Percentiles rank a stretch among this genome's conserved stretches.
phyloP scores from a whole-genome alignment of 1,284 basidiomycete genomes.

The Leucoagaricus sp. region DNA sequence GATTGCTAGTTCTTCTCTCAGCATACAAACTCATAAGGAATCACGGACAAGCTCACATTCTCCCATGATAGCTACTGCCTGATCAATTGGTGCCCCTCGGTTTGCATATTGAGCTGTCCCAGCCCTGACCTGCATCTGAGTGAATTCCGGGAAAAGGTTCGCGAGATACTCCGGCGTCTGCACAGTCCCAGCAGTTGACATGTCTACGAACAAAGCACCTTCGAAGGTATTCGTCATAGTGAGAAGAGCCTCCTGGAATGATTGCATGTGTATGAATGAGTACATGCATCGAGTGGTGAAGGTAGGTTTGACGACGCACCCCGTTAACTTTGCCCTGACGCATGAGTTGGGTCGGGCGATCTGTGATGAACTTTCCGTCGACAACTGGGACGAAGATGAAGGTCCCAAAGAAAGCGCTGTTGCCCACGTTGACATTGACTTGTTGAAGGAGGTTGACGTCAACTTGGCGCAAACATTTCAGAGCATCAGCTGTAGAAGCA shows the following conservation, averaged over 20 bases:
- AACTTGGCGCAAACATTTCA: slow-evolving; percentile 36
- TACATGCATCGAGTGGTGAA: no score
- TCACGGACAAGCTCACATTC: not conserved
- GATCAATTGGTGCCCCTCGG: not conserved
- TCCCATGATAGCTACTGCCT: not conserved
- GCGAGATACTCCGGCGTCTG: slow-evolving; percentile 32
- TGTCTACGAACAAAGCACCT: slow-evolving; percentile 39
- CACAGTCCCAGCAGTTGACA: slow-evolving; percentile 24
- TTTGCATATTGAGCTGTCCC: slow-evolving; percentile 31
- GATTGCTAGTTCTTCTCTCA: slow-evolving; percentile 26
- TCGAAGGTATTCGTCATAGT: slow-evolving; percentile 26
- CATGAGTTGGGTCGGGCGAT: slow-evolving; percentile 19
- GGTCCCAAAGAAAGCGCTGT: slow-evolving; percentile 40
- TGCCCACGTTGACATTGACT: slow-evolving; percentile 36
- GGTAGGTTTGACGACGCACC: no score
- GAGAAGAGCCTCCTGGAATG: not conserved
- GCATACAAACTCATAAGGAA: not conserved
- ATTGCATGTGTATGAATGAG: no score
- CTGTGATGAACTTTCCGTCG: slow-evolving; percentile 46
- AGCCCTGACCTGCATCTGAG: not conserved
- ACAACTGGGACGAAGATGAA: slow-evolving; percentile 44
- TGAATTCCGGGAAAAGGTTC: slow-evolving; percentile 38
- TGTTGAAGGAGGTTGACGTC: slow-evolving; percentile 32
- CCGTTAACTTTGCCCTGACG: not conserved
- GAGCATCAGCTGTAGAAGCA: slow-evolving; percentile 27